Base-by-base conservation (phyloP, 306 rosid genomes). In the Clitoria ternatea region DNA sequence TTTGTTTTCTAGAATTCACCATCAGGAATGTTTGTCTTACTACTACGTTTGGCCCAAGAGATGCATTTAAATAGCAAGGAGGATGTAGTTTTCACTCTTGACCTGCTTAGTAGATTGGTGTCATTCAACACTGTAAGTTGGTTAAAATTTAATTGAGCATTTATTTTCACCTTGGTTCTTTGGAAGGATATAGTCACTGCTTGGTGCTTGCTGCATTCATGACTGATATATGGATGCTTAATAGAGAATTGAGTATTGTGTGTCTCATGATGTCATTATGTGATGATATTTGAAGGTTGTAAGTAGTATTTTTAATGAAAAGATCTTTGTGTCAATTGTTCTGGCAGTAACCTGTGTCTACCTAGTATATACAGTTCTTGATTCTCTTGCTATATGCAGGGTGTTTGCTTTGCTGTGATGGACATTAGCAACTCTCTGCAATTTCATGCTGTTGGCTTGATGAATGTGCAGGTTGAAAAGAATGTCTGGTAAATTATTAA, bases 1-100 rank as follows among this genome's bases (percentile, higher is more conserved):
- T 80, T 22, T 19, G 42, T 77, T 86, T 55, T 81, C 54, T 74
- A 93, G 98, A 69, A 82, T 81, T 80, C 81, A 68, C 78, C 85
- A 57, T 90, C 96, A 48, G 98, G 94, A 56, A 61, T 93, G 79
- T 86, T 74, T 65, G 83, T 88, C 32, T 83, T 93, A 78, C 90
- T 93, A 76, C 79, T 90, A 83, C 94, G 75, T 74, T 78, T 93
- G 85, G 88, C 92, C 35, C 97, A 88, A 84, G 88, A 83, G 43
- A 72, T 76, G 80, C 79, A 84, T 75, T 54, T 83, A 62, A 80
- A 85, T 52, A 81, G 65, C 75, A 80, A 75, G 80, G 94, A 84
- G 42, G 96, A 90, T 80, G 83, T 72, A 83, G 67, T 72, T 76
- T 79, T 69, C 77, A 85, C 87, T 55, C 90, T 94, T 85, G 96